Evolutionary conservation across 2,329 filamentous ascomycete genomes (phyloP), one percentile per base, ranked within the genome.

Genomic region (Xenoacremonium recifei): DNA sequence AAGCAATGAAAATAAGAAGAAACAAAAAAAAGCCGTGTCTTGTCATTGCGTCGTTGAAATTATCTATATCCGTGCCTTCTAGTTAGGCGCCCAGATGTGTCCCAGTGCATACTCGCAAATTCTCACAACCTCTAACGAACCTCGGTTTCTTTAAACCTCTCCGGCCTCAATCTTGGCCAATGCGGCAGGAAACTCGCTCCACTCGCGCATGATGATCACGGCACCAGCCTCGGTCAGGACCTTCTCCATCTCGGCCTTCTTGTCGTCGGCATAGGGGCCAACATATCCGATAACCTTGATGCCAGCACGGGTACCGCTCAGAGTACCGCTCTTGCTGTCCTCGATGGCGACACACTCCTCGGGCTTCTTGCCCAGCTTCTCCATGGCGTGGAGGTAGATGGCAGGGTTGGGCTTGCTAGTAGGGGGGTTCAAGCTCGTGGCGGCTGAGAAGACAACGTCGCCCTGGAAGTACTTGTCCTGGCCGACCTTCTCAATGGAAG

Each of bases 321-420:
- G 79, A 32, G 87, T 87, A 48, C 90, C 90, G 55, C 84, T 89
- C 77, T 87, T 89, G 75, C 84, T 89, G 73, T 96, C 90, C 75
- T 96, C 90, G 45, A 96, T 80, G 18, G 90, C 87, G 21, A 96
- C 76, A 52, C 79, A 83, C 73, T 95, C 84, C 35, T 72, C 71
- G 2, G 88, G 72, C 57, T 77, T 79, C 68, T 85, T 85, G 48
- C 84, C 85, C 38, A 95, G 76, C 61, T 80, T 71, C 68, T 89
- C 70, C 62, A 90, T 79, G 17, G 90, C 87, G 64, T 85, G 78
- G 50, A 89, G 69, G 72, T 96, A 96, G 68, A 96, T 85, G 53
- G 88, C 87, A 15, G 91, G 90, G 68, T 95, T 87, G 13, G 90
- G 90, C 79, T 96, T 96, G 67, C 82, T 87, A 41, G 88, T 91